phyloP scores from a whole-genome alignment of 805 yeast genomes.

The Spencermartinsiella europaea region DNA sequence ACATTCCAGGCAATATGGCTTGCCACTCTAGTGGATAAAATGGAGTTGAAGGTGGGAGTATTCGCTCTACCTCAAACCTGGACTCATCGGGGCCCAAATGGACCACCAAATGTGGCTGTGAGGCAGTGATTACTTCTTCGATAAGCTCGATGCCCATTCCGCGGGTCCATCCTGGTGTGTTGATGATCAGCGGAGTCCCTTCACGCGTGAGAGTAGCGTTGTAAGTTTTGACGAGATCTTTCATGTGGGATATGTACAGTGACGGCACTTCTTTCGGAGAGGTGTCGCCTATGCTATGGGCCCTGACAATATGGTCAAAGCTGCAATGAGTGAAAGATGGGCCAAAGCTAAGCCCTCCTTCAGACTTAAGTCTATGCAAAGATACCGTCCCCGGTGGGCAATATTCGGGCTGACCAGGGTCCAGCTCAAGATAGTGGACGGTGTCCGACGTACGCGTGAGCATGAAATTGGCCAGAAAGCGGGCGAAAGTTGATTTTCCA shows the following conservation, averaged over 20 bases:
- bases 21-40: conserved; percentile 4
- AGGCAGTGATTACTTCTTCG: conserved; percentile 35
- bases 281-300: conserved; percentile 46
- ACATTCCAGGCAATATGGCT: neutral
- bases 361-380: conserved; percentile 33
- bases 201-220: conserved; percentile 32
- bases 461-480: conserved; percentile 47
- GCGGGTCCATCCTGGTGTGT: conserved; percentile 88
- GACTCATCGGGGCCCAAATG: conserved; percentile 44
- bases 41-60: neutral
- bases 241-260: conserved; percentile 44
- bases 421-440: conserved; percentile 63
- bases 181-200: conserved; percentile 47
- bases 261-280: conserved; percentile 66
- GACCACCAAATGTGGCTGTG: conserved; percentile 53
- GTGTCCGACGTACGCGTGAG: conserved; percentile 26
- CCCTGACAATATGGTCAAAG: conserved; percentile 18
- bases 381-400: conserved; percentile 70
- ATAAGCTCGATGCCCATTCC: conserved; percentile 75
- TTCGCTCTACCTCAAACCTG: conserved; percentile 3
- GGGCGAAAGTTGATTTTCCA: conserved; percentile 74
- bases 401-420: conserved; percentile 85
- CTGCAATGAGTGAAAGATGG: conserved; percentile 33
- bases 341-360: conserved; percentile 35
- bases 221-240: conserved; percentile 31